Conservation (phyloP, 2,329 filamentous ascomycete species). For the Chaetomiaceae sp. region DNA sequence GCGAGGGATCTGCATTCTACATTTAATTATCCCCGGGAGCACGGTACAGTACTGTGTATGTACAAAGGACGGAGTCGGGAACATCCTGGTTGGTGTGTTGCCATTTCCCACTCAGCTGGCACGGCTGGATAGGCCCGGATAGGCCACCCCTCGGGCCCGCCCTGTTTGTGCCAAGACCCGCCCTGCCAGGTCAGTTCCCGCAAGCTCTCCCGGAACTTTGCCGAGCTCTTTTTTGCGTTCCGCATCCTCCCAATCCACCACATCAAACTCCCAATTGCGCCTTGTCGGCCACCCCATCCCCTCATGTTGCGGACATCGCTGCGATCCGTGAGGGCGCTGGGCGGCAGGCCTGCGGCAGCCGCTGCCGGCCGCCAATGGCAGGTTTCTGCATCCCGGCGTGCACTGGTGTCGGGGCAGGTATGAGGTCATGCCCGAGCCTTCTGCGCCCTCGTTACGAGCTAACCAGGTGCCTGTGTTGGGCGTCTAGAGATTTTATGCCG, state of each 20-base stretch:
- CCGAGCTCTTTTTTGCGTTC: conserved; percentile 31
- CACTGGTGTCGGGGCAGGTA: conserved; percentile 40
- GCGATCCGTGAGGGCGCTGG: conserved; percentile 58
- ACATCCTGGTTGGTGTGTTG: no score
- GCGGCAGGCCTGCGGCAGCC: conserved; percentile 50
- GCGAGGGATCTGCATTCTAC: neutral
- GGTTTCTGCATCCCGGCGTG: conserved; percentile 36
- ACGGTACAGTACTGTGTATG: no score
- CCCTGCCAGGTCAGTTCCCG: conserved; percentile 5
- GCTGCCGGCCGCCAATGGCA: conserved; percentile 58
- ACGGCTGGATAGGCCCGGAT: no score
- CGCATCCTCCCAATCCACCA: conserved; percentile 28
- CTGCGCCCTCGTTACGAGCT: conserved; percentile 21
- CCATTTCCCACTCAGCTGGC: no score
- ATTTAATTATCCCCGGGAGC: no score
- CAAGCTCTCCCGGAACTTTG: conserved; percentile 22
- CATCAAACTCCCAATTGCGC: conserved; percentile 27
- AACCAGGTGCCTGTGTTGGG: conserved; percentile 18
- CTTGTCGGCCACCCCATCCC: conserved; percentile 45
- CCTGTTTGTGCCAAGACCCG: neutral
- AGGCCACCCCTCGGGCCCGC: no score
- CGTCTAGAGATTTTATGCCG: conserved; percentile 54
- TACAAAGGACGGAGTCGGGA: no score
- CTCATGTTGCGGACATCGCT: conserved; percentile 67
- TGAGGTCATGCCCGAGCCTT: conserved; percentile 26